These are phyloP conservation scores for Trichopus zeylanicus DNA, from an alignment of 116 monocot genomes.

Conservation along the genomic window DNA sequence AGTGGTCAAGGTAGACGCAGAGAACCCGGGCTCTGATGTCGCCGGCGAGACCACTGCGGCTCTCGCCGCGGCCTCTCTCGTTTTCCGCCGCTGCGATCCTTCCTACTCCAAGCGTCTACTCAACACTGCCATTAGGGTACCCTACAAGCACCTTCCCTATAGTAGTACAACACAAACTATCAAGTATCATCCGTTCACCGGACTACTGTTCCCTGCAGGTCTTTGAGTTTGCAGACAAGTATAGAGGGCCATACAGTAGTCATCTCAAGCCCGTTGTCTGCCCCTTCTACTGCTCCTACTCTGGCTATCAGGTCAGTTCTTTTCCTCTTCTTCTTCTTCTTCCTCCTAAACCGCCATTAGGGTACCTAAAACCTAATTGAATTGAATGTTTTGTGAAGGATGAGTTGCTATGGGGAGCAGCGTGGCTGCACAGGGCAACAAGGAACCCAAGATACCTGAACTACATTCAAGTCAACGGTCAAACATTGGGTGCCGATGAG, in stretches of 20 bases:
- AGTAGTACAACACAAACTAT: background rate
- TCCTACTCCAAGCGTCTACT: no score
- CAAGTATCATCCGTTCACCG: no score
- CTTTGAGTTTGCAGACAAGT: slow-evolving; percentile 81
- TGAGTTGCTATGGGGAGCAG: slow-evolving; percentile 95
- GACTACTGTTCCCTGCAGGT: slow-evolving; percentile 55
- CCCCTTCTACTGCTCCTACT: slow-evolving; percentile 98
- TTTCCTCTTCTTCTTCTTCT: background rate
- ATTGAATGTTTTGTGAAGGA: slow-evolving; percentile 42
- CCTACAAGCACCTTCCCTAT: background rate
- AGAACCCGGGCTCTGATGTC: no score
- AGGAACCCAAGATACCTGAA: slow-evolving; percentile 50
- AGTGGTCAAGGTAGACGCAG: no score
- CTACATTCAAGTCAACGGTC: slow-evolving; percentile 85
- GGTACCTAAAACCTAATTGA: no score
- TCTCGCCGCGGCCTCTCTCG: no score
- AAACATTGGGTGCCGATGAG: slow-evolving; percentile 88
- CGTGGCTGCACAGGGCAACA: slow-evolving; percentile 92
- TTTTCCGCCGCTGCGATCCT: no score
- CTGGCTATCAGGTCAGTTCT: slow-evolving; percentile 91
- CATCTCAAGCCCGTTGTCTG: slow-evolving; percentile 57
- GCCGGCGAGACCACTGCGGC: no score
- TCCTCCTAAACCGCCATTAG: no score
- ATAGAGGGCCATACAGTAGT: slow-evolving; percentile 86
- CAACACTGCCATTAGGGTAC: slow-evolving; percentile 52